Evolutionary conservation across 2,329 filamentous ascomycete species (phyloP).

Genomic region (Fusarium bulbicola): DNA sequence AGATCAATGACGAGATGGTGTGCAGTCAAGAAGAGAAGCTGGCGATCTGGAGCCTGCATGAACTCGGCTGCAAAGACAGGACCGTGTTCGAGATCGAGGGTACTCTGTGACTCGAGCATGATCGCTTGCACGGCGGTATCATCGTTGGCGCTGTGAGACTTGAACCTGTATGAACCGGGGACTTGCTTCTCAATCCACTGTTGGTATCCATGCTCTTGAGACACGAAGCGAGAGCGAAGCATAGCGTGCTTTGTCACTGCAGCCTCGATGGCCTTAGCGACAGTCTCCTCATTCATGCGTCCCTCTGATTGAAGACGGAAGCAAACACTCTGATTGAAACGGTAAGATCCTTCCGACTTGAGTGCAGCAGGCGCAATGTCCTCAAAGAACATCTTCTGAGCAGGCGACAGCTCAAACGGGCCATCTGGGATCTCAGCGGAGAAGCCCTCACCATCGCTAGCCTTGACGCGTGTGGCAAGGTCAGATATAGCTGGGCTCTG

Average conservation of each 20-base stretch:
- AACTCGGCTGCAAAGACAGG: not conserved
- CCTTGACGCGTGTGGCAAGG: not conserved
- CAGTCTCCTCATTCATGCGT: rapidly evolving
- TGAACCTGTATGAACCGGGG: not conserved
- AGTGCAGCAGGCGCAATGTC: not conserved
- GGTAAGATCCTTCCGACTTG: not conserved
- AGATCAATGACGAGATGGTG: not conserved
- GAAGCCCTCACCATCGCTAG: not conserved
- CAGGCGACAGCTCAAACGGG: not conserved
- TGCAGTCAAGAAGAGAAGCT: not conserved
- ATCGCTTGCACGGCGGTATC: not conserved
- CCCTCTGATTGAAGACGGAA: not conserved
- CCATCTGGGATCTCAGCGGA: not conserved
- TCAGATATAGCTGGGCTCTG: not conserved
- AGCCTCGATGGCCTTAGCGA: not conserved
- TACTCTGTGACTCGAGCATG: not conserved
- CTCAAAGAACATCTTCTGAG: not conserved
- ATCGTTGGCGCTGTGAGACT: not conserved
- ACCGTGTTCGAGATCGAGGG: not conserved
- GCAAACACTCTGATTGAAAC: not conserved
- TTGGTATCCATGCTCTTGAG: not conserved
- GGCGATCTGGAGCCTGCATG: not conserved
- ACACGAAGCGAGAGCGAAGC: not conserved
- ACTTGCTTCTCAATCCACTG: not conserved
- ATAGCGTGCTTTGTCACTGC: not conserved